These are phyloP conservation scores for Cantharellus anzutake DNA, from an alignment of 768 basidiomycete genomes.

Conservation along the genomic window DNA sequence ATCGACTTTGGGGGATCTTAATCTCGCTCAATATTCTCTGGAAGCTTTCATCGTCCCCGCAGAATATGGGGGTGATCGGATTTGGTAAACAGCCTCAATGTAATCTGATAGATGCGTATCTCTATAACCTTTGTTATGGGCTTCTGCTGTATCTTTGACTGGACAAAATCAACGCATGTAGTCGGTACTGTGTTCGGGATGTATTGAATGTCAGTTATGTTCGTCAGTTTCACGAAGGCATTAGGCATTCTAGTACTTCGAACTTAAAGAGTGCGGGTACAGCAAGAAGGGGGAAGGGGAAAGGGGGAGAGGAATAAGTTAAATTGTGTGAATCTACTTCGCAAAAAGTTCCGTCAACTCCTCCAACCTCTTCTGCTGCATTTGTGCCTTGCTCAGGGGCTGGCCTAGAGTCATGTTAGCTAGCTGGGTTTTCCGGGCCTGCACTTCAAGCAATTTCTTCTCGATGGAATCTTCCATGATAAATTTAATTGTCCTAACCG, in stretches of 20 bases:
- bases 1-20: conserved; percentile 65
- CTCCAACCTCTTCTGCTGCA: conserved; percentile 73
- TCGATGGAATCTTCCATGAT: conserved; percentile 94
- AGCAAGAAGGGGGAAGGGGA: no score
- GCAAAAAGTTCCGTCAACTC: conserved; percentile 61
- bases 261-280: no score
- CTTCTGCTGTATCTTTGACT: no score
- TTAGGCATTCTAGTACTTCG: no score
- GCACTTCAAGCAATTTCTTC: conserved; percentile 77
- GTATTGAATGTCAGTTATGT: no score
- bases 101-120: no score
- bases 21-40: conserved; percentile 47
- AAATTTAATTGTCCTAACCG: conserved; percentile 80
- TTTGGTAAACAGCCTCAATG: no score
- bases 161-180: no score
- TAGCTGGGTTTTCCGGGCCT: conserved; percentile 83
- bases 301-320: conserved; percentile 18
- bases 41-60: conserved; percentile 66
- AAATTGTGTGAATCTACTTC: background rate
- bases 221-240: no score
- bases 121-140: no score
- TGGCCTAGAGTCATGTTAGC: conserved; percentile 88
- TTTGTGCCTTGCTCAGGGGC: conserved; percentile 62
- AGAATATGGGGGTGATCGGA: conserved; percentile 26
- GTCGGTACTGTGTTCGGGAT: no score